These are phyloP conservation scores for Metschnikowia borealis DNA, from an alignment of 805 yeast genomes.

Conservation along the genomic window DNA sequence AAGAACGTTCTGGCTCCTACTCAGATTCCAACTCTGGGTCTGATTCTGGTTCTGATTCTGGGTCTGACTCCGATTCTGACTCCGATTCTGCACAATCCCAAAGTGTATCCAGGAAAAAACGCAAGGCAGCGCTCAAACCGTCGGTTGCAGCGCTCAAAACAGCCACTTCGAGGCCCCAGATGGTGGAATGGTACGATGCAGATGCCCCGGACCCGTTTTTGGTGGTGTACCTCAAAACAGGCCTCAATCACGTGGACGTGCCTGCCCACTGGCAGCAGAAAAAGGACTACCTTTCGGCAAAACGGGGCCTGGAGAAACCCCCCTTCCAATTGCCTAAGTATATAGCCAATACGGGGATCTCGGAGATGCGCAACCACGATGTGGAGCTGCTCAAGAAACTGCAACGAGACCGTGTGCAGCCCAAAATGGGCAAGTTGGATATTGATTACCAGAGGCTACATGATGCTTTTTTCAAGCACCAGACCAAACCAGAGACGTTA, in stretches of 20 bases:
- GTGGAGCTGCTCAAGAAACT: slow-evolving; percentile 62
- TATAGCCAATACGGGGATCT: slow-evolving; percentile 78
- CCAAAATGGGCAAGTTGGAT: slow-evolving; percentile 81
- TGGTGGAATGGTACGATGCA: slow-evolving; percentile 83
- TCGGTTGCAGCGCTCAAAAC: slow-evolving; percentile 68
- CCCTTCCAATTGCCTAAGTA: slow-evolving; percentile 77
- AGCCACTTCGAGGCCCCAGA: slow-evolving; percentile 56
- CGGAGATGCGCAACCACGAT: slow-evolving; percentile 75
- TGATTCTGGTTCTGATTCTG: not conserved
- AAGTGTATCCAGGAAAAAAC: slow-evolving; percentile 34
- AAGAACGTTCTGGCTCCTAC: too few relatives aligned
- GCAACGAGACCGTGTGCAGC: slow-evolving; percentile 82
- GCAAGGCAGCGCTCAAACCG: slow-evolving; percentile 51
- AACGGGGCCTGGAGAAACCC: slow-evolving; percentile 60
- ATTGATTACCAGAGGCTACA: slow-evolving; percentile 78
- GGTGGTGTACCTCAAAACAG: slow-evolving; percentile 58
- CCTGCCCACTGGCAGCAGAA: slow-evolving; percentile 85
- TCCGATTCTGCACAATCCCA: not conserved
- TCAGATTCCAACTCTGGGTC: too few relatives aligned
- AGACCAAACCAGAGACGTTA: slow-evolving; percentile 65
- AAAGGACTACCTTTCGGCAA: slow-evolving; percentile 65
- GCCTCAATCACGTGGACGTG: slow-evolving; percentile 65
- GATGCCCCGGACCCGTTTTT: slow-evolving; percentile 78
- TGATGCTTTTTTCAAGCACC: slow-evolving; percentile 82
- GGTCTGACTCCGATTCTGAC: not conserved